A percentile compares a stretch with the other conserved stretches of the same genome.
Conservation (phyloP, 352 stramenopile species). For the Globisporangium uncinulatum region DNA sequence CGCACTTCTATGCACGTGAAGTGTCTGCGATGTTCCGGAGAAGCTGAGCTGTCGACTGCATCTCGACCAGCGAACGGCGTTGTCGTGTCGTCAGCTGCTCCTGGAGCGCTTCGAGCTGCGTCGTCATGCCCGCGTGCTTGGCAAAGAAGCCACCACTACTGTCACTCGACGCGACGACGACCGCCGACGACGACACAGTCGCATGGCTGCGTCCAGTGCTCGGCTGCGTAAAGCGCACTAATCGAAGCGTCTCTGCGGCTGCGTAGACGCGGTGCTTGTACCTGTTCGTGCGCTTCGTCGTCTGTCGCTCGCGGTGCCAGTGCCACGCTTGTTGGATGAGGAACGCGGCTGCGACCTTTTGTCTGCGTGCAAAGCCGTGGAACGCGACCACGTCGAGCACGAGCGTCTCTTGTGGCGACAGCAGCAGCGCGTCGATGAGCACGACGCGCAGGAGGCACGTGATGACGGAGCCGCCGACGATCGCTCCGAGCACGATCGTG, state of each 20-base stretch:
- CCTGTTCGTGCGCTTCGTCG: slow-evolving; percentile 11
- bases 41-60: slow-evolving; percentile 22
- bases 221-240: slow-evolving; percentile 44
- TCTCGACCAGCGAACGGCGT: slow-evolving; percentile 2
- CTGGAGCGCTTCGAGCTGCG: slow-evolving; percentile 17
- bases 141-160: not conserved
- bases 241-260: slow-evolving; percentile 36
- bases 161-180: slow-evolving; percentile 1
- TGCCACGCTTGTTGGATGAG: slow-evolving; percentile 43
- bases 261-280: slow-evolving; percentile 36
- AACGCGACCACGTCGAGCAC: slow-evolving; percentile 59
- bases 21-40: slow-evolving; percentile 42
- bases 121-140: slow-evolving; percentile 12
- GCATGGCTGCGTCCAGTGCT: slow-evolving; percentile 2
- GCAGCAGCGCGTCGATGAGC: slow-evolving; percentile 47
- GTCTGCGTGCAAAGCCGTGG: slow-evolving; percentile 37
- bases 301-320: slow-evolving; percentile 15
- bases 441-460: slow-evolving; percentile 53
- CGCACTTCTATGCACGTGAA: slow-evolving; percentile 60
- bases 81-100: slow-evolving; percentile 9
- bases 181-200: slow-evolving; percentile 5
- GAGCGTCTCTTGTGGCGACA: slow-evolving; percentile 48
- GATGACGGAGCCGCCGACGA: slow-evolving; percentile 52
- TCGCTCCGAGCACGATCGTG: slow-evolving; percentile 46
- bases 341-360: slow-evolving; percentile 34